Evolutionary conservation across 164 flowering plant species (phyloP), one percentile per base, ranked within the genome.

Genomic region (Magnolia changhungtana): DNA sequence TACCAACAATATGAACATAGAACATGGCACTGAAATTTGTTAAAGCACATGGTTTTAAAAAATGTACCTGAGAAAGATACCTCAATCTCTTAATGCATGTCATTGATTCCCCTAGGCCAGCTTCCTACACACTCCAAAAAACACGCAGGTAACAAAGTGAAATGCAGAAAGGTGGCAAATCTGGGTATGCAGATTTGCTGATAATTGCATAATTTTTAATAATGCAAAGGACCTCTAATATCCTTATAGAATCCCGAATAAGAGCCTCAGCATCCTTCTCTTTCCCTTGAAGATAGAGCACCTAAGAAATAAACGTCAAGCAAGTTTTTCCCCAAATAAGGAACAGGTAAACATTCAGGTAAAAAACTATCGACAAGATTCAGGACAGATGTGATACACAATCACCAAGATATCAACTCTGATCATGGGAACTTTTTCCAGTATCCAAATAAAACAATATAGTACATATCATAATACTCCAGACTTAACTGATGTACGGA

Each of bases 61-160:
- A 76, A 67, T 23, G 66, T 79, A 93, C 98, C 94, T 92, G 95
- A 55, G 92, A 85, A 70, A 95, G 97, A 86, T 86, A 83, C 24
- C 89, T 86, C 80, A 91, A 67, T 81, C 97, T 89, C 78, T 85
- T 85, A 37, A 93, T 58, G 78, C 91, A 93, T 77, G 81, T 79
- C 18, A 71, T 50, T 29, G 98, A 91, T 67, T 90, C 93, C 67
- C 91, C 97, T 70, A 75, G 89, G n/a, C 96, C 98, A 79, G 66
- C 84, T 76, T 87, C 92, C 98, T 94, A 77, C 83, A 64, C 63
- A 71, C 31, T 68, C 61, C 76, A 76, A 69, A 21, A 70, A 49
- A 49, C 37, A 67, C 49, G 24, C 52, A 77, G 59, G 27, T 64
- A 71, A 55, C 45, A 55, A 55, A 76, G 50, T 45, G 55, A 76